Evolutionary conservation across 2,329 filamentous ascomycete genomes (phyloP).

Genomic region (Pseudogymnoascus sp.): DNA sequence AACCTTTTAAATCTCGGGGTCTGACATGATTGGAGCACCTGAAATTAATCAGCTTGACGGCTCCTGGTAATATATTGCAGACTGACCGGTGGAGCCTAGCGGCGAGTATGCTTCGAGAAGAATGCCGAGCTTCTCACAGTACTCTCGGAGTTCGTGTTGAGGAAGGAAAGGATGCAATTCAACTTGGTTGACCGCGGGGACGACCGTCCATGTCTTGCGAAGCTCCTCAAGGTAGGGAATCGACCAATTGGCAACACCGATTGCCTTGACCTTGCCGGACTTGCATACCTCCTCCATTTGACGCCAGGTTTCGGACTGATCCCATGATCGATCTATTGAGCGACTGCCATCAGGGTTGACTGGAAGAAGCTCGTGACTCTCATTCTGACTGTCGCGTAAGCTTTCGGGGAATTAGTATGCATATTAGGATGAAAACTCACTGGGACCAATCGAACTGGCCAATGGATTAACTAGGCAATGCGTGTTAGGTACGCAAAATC

Average conservation of each 20-base stretch:
- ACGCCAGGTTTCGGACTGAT: constrained; percentile 26
- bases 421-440: not conserved
- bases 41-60: not conserved
- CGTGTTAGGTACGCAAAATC: no score
- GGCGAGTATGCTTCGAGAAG: constrained; percentile 57
- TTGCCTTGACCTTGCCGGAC: constrained; percentile 30
- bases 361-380: constrained; percentile 17
- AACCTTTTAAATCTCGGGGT: constrained; percentile 23
- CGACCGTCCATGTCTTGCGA: constrained; percentile 30
- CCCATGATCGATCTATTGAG: constrained; percentile 25
- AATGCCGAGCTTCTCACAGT: constrained; percentile 43
- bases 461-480: constrained; percentile 25
- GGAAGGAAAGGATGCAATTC: constrained; percentile 62
- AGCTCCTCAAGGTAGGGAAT: constrained; percentile 25
- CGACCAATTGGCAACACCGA: constrained; percentile 30
- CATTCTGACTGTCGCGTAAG: constrained; percentile 10
- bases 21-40: constrained; percentile 10
- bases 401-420: not conserved
- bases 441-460: constrained; percentile 12
- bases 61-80: not conserved
- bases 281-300: constrained; percentile 13
- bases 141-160: constrained; percentile 47
- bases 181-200: constrained; percentile 58
- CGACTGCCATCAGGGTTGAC: constrained; percentile 22
- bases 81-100: constrained; percentile 34